Conservation (phyloP, 306 rosid genomes). For the Fagus sylvatica region DNA sequence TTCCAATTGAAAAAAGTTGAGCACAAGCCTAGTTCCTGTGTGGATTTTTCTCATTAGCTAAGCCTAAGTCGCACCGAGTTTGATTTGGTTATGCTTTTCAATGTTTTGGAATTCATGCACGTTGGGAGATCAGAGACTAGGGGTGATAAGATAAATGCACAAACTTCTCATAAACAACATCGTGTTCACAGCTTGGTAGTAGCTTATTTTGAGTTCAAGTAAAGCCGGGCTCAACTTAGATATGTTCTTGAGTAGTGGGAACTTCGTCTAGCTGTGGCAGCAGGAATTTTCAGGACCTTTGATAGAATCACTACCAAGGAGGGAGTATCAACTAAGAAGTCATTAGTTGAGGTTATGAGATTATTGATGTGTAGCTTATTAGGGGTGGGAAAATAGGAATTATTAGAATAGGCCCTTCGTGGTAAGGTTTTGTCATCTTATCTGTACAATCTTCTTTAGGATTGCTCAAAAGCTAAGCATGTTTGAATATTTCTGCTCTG, state of each 20-base stretch:
- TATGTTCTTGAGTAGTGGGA: not conserved
- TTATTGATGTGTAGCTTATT: not conserved
- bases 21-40: not conserved
- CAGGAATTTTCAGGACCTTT: not conserved
- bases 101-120: not conserved
- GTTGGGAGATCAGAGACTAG: not conserved
- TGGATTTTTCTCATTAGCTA: not conserved
- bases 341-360: not conserved
- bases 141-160: not conserved
- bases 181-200: not conserved
- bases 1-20: not conserved
- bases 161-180: not conserved
- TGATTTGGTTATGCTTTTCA: not conserved
- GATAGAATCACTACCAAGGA: not conserved
- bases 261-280: not conserved
- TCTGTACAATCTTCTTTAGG: not conserved
- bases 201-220: not conserved
- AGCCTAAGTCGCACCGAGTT: not conserved
- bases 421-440: not conserved
- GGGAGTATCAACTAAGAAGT: not conserved
- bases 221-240: not conserved
- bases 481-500: not conserved
- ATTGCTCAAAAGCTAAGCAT: slow-evolving; percentile 2
- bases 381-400: not conserved
- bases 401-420: not conserved